Conservation (phyloP, 257 asterid genomes). For the Gentiana straminea region DNA sequence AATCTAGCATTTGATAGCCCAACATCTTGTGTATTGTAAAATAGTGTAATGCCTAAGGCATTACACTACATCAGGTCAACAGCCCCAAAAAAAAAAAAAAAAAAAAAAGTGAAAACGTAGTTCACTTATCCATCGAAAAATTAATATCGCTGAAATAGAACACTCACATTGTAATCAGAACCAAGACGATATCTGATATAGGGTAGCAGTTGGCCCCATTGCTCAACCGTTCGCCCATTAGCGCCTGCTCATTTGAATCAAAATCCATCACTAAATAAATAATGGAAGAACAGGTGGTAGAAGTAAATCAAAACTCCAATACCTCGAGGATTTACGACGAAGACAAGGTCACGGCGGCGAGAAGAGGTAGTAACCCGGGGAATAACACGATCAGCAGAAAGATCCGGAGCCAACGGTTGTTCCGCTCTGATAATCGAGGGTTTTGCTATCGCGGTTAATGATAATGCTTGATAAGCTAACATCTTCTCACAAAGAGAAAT, state of each 20-base stretch:
- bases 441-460: slow-evolving; percentile 47
- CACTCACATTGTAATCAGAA: slow-evolving; percentile 74
- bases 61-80: too few species aligned
- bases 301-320: not conserved
- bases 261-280: slow-evolving; percentile 1
- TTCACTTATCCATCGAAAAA: too few species aligned
- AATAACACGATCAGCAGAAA: slow-evolving; percentile 34
- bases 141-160: not conserved
- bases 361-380: slow-evolving; percentile 28
- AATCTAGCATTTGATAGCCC: too few species aligned
- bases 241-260: slow-evolving; percentile 58
- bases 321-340: slow-evolving; percentile 91
- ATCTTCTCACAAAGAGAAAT: slow-evolving; percentile 7
- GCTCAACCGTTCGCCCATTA: slow-evolving; percentile 86
- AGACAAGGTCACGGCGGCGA: slow-evolving; percentile 79
- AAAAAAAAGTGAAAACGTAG: too few species aligned
- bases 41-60: too few species aligned
- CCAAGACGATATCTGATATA: slow-evolving; percentile 80
- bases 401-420: slow-evolving; percentile 53
- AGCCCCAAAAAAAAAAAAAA: too few species aligned
- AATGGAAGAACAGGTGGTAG: not conserved
- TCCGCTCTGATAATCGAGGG: slow-evolving; percentile 56
- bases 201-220: slow-evolving; percentile 92
- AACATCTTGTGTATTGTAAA: too few species aligned
- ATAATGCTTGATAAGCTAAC: slow-evolving; percentile 34